phyloP scores from a whole-genome alignment of 1,284 basidiomycete species.

The Sanghuangporus weigelae region DNA sequence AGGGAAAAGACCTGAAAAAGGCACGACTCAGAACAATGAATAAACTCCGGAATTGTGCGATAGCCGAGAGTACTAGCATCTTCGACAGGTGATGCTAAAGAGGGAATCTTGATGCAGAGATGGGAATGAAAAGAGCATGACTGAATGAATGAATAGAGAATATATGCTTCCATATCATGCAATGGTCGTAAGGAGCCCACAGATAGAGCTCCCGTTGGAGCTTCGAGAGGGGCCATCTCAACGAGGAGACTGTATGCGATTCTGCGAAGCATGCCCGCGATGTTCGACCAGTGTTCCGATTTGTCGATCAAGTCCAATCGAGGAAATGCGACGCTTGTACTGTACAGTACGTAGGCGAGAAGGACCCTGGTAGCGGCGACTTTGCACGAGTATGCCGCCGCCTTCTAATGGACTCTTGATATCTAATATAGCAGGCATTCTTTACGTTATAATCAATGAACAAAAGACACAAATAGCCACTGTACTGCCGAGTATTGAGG shows the following conservation, averaged over 20 bases:
- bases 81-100: conserved; percentile 6
- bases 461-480: neutral
- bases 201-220: neutral
- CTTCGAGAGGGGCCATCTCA: neutral
- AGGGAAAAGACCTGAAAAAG: neutral
- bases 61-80: conserved; percentile 9
- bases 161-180: conserved; percentile 11
- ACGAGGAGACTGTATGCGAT: neutral
- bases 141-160: neutral
- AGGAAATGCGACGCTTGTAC: neutral
- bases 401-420: neutral
- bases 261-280: conserved; percentile 1
- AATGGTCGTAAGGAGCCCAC: neutral
- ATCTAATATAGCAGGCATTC: conserved; percentile 2
- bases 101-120: conserved; percentile 9
- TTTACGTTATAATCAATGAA: neutral
- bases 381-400: neutral
- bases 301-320: conserved; percentile 6
- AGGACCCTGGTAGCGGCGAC: neutral
- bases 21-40: neutral
- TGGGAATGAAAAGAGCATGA: conserved; percentile 1
- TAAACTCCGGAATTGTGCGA: conserved; percentile 3
- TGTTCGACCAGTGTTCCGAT: neutral
- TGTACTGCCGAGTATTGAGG: neutral
- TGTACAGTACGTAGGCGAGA: neutral